A percentile compares a stretch with the other conserved stretches of the same genome.
These are phyloP conservation scores for Aegilops sharonensis DNA, from an alignment of 176 grass and related monocot genomes.

Conservation along the genomic window DNA sequence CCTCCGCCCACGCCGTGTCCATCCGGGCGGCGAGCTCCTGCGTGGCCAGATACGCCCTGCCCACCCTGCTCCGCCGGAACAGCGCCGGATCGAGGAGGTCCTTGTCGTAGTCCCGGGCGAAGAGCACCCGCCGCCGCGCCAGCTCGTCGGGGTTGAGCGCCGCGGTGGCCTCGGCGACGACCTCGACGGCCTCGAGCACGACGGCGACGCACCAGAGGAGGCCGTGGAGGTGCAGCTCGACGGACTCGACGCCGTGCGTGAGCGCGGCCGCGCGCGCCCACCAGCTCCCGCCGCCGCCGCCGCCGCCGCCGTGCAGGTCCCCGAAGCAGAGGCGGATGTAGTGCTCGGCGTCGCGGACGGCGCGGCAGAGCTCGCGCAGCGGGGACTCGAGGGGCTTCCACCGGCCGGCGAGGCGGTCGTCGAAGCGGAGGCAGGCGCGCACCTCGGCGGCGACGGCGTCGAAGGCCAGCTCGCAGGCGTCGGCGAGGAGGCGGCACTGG, in stretches of 20 bases:
- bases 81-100: slow-evolving; percentile 62
- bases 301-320: slow-evolving; percentile 25
- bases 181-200: slow-evolving; percentile 75
- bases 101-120: slow-evolving; percentile 60
- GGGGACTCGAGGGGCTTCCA: slow-evolving; percentile 75
- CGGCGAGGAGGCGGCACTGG: slow-evolving; percentile 74
- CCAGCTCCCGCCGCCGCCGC: slow-evolving; percentile 23
- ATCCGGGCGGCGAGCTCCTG: slow-evolving; percentile 44
- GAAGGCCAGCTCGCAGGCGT: slow-evolving; percentile 63
- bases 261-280: slow-evolving; percentile 58
- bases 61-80: slow-evolving; percentile 56
- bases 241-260: slow-evolving; percentile 53
- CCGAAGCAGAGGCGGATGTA: slow-evolving; percentile 73
- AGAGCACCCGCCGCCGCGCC: slow-evolving; percentile 24
- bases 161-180: slow-evolving; percentile 32
- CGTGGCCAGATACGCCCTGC: slow-evolving; percentile 50
- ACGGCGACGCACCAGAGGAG: slow-evolving; percentile 80
- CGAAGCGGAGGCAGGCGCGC: slow-evolving; percentile 55
- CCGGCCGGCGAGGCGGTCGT: slow-evolving; percentile 50
- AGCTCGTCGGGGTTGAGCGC: slow-evolving; percentile 50
- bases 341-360: slow-evolving; percentile 60
- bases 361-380: slow-evolving; percentile 68
- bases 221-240: slow-evolving; percentile 67
- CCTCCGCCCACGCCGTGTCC: slow-evolving; percentile 77
- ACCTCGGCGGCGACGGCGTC: slow-evolving; percentile 51